Evolutionary conservation across 768 basidiomycete genomes (phyloP).

Genomic region (Asterophora parasitica): DNA sequence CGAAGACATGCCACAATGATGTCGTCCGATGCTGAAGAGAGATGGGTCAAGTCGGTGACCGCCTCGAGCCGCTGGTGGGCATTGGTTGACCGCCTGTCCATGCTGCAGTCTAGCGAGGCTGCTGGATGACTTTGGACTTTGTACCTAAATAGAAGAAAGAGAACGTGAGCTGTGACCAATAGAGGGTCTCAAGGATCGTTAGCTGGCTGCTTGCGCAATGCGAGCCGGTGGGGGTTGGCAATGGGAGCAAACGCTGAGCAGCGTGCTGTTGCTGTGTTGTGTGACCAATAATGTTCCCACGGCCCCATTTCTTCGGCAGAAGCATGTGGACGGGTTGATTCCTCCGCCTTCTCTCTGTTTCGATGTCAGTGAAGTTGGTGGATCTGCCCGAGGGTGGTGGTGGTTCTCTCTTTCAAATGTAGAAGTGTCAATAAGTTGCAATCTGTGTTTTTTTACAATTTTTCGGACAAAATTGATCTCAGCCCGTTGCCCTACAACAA

Average conservation of each 20-base stretch:
- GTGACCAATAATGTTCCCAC: constrained; percentile 16
- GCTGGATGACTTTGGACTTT: constrained; percentile 1
- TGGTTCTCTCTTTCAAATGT: no score
- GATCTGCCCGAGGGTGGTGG: no score
- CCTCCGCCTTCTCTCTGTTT: not conserved
- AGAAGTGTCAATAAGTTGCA: no score
- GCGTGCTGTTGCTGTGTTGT: constrained; percentile 3
- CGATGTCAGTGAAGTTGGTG: no score
- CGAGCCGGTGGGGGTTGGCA: not conserved
- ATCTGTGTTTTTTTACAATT: no score
- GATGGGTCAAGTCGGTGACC: constrained; percentile 61
- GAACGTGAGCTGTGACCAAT: constrained; percentile 5
- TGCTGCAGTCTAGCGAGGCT: constrained; percentile 14
- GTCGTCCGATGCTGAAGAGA: constrained; percentile 74
- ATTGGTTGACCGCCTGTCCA: constrained; percentile 36
- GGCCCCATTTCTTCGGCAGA: not conserved
- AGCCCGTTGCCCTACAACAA: no score
- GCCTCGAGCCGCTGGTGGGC: constrained; percentile 70
- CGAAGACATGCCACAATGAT: constrained; percentile 80
- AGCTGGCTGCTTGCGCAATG: not conserved
- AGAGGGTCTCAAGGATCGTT: constrained; percentile 3
- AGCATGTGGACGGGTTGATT: not conserved
- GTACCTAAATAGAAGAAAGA: not conserved
- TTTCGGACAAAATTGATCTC: no score
- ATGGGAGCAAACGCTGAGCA: not conserved